These are phyloP conservation scores for Leishmania arabica DNA, from an alignment of 208 protist genomes.

Conservation along the genomic window DNA sequence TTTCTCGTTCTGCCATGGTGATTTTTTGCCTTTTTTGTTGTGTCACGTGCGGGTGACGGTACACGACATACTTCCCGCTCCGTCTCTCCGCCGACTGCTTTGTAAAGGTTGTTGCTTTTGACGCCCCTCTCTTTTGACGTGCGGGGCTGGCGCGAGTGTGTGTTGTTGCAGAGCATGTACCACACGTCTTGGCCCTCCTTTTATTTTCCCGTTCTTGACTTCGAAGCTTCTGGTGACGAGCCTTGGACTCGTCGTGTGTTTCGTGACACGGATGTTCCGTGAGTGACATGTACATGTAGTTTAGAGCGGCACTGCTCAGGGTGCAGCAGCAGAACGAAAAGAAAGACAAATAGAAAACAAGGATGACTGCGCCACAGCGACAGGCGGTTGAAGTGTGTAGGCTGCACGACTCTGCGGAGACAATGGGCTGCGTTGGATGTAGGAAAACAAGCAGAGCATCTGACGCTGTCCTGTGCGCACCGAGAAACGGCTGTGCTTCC, in stretches of 20 bases:
- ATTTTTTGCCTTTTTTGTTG: neutral
- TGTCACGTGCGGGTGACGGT: neutral
- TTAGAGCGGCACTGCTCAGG: neutral
- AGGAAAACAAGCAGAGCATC: neutral
- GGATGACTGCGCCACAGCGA: no score
- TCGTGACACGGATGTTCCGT: neutral
- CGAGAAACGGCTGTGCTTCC: no score
- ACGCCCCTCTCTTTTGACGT: neutral
- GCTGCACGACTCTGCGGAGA: neutral
- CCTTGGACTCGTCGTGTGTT: neutral
- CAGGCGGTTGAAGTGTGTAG: neutral
- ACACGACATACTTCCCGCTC: neutral
- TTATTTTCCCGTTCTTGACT: neutral
- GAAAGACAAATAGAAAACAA: neutral
- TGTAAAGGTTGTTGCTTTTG: neutral
- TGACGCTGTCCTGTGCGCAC: neutral
- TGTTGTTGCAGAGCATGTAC: slow-evolving; percentile 10
- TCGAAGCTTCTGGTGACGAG: neutral
- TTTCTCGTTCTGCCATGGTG: neutral
- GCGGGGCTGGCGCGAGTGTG: neutral
- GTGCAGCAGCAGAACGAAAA: neutral
- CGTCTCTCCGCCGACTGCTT: neutral
- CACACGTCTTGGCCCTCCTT: neutral
- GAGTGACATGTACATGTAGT: slow-evolving; percentile 5
- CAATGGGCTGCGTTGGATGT: neutral